phyloP scores from a whole-genome alignment of 148 eudicot genomes.

The Mesembryanthemum crystallinum region DNA sequence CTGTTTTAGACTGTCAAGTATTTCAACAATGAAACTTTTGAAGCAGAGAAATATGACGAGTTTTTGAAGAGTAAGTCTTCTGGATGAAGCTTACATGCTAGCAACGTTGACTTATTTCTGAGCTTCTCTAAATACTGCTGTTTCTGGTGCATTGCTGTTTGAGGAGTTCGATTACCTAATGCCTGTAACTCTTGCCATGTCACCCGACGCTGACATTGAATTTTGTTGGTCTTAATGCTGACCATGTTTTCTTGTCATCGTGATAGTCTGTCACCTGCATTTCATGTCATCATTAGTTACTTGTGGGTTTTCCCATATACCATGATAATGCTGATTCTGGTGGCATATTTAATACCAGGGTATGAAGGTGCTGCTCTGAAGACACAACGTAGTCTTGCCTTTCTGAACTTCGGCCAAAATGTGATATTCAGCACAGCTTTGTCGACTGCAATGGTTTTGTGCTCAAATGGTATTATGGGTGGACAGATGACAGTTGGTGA shows the following conservation, averaged over 20 bases:
- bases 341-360: conserved; percentile 41
- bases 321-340: conserved; percentile 5
- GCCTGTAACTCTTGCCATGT: background rate
- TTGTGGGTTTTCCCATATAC: background rate
- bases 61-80: conserved; percentile 74
- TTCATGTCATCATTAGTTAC: background rate
- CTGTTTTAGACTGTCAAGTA: conserved; percentile 81
- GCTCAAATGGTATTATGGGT: conserved; percentile 73
- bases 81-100: conserved; percentile 15
- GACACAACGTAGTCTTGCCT: conserved; percentile 95
- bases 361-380: conserved; percentile 93
- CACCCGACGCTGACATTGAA: background rate
- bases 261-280: background rate
- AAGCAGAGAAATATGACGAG: conserved; percentile 83
- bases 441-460: conserved; percentile 84
- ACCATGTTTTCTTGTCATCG: background rate
- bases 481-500: conserved; percentile 92
- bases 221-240: background rate
- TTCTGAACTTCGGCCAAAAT: conserved; percentile 84
- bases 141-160: conserved; percentile 4
- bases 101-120: background rate
- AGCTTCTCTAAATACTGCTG: background rate
- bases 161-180: background rate
- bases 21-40: conserved; percentile 86
- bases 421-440: conserved; percentile 76